These are phyloP conservation scores for Acanthamoeba castellanii DNA, from an alignment of 208 protist genomes.

Conservation along the genomic window DNA sequence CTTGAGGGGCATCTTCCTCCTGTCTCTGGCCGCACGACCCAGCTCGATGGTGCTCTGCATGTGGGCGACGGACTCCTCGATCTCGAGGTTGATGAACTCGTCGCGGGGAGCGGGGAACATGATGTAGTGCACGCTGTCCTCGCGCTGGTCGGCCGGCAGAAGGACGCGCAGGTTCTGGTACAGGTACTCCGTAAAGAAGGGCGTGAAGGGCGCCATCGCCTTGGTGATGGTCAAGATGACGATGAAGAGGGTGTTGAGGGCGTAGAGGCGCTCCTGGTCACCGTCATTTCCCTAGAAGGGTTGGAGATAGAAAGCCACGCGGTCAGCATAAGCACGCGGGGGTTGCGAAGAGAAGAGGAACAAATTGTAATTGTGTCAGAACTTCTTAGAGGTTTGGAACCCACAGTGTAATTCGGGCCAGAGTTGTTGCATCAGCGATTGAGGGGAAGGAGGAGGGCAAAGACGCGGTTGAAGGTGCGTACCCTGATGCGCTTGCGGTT, in stretches of 20 bases:
- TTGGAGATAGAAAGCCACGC: background rate
- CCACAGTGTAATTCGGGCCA: slow-evolving; percentile 32
- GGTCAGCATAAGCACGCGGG: background rate
- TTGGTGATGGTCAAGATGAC: slow-evolving; percentile 86
- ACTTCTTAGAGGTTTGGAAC: slow-evolving; percentile 59
- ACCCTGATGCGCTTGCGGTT: slow-evolving; percentile 97
- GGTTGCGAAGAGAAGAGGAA: background rate
- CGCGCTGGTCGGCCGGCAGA: slow-evolving; percentile 91
- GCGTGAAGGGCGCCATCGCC: slow-evolving; percentile 98
- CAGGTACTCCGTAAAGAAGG: slow-evolving; percentile 98
- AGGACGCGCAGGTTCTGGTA: slow-evolving; percentile 97
- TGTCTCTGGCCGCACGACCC: slow-evolving; percentile 95
- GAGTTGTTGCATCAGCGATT: slow-evolving; percentile 4
- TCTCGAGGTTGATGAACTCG: slow-evolving; percentile 87
- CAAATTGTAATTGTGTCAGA: background rate
- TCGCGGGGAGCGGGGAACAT: slow-evolving; percentile 93
- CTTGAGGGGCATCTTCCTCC: slow-evolving; percentile 94
- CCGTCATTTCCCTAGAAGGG: slow-evolving; percentile 86
- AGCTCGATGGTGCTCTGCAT: slow-evolving; percentile 95
- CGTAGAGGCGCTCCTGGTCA: slow-evolving; percentile 90
- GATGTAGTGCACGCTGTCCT: slow-evolving; percentile 94
- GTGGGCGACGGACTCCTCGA: slow-evolving; percentile 85
- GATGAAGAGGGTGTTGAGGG: slow-evolving; percentile 94
- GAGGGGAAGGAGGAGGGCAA: background rate
- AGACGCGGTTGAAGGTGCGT: background rate